These are phyloP conservation scores for Entophlyctis luteolus DNA, from an alignment of 192 early-diverging fungal genomes.

Conservation along the genomic window DNA sequence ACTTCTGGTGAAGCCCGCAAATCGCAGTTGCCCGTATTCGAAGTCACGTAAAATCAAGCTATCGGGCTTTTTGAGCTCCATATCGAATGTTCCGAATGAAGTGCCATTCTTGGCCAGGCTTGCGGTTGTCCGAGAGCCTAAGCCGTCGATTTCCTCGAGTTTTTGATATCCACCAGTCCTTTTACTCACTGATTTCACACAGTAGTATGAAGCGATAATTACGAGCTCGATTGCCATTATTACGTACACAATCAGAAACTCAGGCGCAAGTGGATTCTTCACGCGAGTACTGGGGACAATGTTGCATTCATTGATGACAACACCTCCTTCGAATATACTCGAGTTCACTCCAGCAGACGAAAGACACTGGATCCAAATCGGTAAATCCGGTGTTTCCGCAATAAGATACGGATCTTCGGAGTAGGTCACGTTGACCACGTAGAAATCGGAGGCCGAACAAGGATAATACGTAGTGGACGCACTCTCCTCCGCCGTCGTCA, in stretches of 20 bases:
- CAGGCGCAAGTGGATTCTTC: conserved; percentile 27
- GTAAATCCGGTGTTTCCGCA: background rate
- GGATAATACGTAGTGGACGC: background rate
- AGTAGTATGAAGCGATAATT: conserved; percentile 19
- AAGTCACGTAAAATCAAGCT: too few species aligned
- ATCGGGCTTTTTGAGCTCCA: too few species aligned
- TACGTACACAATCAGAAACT: conserved; percentile 24
- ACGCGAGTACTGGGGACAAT: conserved; percentile 1
- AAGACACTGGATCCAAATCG: background rate
- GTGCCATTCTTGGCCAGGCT: too few species aligned
- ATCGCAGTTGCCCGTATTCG: too few species aligned
- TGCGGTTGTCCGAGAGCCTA: too few species aligned
- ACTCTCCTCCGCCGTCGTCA: background rate
- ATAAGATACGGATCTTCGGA: background rate
- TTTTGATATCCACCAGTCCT: too few species aligned
- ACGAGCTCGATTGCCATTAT: conserved; percentile 27
- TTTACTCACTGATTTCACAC: conserved; percentile 10
- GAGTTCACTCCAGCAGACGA: background rate
- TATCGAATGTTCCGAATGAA: too few species aligned
- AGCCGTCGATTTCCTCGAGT: too few species aligned
- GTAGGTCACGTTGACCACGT: background rate
- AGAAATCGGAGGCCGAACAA: background rate
- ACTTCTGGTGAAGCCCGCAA: too few species aligned
- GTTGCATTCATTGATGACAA: conserved; percentile 19
- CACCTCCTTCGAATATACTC: background rate